phyloP scores from a whole-genome alignment of 495 filamentous ascomycete species.

The Penicillium ucsense region DNA sequence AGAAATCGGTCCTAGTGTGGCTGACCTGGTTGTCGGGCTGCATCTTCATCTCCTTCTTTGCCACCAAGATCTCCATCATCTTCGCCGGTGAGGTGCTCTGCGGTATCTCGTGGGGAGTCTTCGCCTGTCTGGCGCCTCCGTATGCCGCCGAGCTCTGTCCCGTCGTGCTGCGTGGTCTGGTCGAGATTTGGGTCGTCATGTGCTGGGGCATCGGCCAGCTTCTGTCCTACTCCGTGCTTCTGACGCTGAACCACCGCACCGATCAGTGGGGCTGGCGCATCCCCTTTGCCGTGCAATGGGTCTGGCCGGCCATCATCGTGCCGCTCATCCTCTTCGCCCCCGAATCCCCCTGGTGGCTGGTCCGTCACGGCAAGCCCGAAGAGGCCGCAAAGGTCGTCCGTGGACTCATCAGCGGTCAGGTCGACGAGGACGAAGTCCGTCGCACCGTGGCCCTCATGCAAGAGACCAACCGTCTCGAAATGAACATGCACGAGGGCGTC shows the following conservation, averaged over 20 bases:
- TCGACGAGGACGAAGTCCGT: background rate
- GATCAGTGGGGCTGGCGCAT: conserved; percentile 55
- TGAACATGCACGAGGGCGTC: conserved; percentile 50
- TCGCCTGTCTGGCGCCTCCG: conserved; percentile 62
- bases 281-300: conserved; percentile 66
- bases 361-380: conserved; percentile 52
- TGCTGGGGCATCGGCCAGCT: conserved; percentile 69
- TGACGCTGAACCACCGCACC: conserved; percentile 39
- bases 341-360: conserved; percentile 71
- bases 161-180: conserved; percentile 53
- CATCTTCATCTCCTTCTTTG: background rate
- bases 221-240: conserved; percentile 58
- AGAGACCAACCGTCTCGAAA: conserved; percentile 35
- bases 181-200: conserved; percentile 67
- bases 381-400: conserved; percentile 54
- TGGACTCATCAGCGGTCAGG: conserved; percentile 42
- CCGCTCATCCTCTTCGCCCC: conserved; percentile 59
- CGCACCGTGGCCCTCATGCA: background rate
- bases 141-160: conserved; percentile 70
- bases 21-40: background rate
- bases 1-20: background rate
- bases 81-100: conserved; percentile 60
- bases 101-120: conserved; percentile 68
- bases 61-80: conserved; percentile 24
- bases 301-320: conserved; percentile 65